A percentile compares a stretch with the other conserved stretches of the same genome.
Conservation (phyloP, 2,329 filamentous ascomycete species). For the Penicillium crustosum region DNA sequence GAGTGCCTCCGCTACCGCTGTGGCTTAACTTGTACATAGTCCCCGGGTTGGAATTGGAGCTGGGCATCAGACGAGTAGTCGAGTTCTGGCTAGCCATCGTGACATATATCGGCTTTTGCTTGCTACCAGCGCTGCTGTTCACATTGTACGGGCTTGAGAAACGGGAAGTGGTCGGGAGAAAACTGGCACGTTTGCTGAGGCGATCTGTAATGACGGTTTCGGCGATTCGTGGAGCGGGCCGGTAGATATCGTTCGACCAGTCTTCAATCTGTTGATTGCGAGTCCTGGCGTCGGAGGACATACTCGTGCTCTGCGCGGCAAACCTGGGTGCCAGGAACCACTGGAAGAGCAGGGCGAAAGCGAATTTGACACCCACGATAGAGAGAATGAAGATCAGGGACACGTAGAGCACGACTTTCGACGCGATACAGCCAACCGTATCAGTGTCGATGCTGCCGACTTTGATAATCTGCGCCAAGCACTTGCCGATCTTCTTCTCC, state of each 20-base stretch:
- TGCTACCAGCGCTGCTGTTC: conserved; percentile 46
- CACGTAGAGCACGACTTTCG: conserved; percentile 92
- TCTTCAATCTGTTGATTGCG: conserved; percentile 93
- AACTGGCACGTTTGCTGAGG: conserved; percentile 77
- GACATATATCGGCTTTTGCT: conserved; percentile 63
- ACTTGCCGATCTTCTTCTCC: conserved; percentile 81
- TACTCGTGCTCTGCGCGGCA: conserved; percentile 79
- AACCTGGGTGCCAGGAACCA: conserved; percentile 93
- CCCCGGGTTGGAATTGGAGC: conserved; percentile 45
- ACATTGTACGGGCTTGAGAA: conserved; percentile 88
- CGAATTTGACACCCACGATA: conserved; percentile 81
- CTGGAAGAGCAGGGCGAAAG: conserved; percentile 87
- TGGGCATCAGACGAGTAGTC: conserved; percentile 67
- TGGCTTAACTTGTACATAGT: conserved; percentile 65
- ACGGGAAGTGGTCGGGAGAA: conserved; percentile 88
- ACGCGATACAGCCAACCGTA: conserved; percentile 94
- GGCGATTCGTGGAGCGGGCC: conserved; percentile 76
- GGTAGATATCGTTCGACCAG: conserved; percentile 97
- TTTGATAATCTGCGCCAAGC: conserved; percentile 90
- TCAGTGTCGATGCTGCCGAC: conserved; percentile 95
- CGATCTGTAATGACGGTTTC: conserved; percentile 72
- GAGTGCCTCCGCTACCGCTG: conserved; percentile 58
- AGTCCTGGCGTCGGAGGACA: conserved; percentile 76
- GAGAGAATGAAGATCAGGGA: conserved; percentile 88
- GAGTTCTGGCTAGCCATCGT: conserved; percentile 94